Percentiles rank a stretch among this genome's conserved stretches.
Evolutionary conservation across 306 rosid species (phyloP).

Genomic region (Potentilla sterilis): DNA sequence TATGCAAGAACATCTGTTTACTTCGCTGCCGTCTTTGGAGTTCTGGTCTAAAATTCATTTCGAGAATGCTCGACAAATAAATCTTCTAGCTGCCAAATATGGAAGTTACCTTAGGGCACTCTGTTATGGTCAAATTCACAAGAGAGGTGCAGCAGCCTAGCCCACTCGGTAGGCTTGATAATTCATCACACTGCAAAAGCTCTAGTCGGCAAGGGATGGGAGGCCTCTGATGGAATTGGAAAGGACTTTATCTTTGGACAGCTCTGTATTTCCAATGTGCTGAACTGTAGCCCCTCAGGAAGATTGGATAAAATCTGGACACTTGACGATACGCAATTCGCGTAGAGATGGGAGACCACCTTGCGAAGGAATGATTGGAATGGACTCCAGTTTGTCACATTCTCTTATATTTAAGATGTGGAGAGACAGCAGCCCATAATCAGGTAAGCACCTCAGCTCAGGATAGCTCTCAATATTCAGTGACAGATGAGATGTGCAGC

Average conservation of each 20-base stretch:
- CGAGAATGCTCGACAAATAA: no score
- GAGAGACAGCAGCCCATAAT: no score
- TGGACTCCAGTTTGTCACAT: no score
- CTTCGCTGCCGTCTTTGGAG: no score
- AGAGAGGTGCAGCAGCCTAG: not conserved
- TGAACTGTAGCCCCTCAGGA: not conserved
- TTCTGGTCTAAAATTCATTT: no score
- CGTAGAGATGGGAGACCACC: not conserved
- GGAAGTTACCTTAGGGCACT: not conserved
- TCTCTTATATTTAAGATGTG: no score
- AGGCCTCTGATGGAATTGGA: not conserved
- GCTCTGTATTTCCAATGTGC: rapidly evolving
- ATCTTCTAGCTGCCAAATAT: no score
- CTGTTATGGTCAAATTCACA: not conserved
- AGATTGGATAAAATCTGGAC: not conserved
- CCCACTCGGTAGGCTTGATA: not conserved
- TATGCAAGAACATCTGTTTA: no score
- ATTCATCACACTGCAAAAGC: not conserved
- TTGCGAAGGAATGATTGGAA: no score
- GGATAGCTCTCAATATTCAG: not conserved
- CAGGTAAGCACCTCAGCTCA: not conserved
- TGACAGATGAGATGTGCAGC: not conserved
- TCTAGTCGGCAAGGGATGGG: not conserved
- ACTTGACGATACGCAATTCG: not conserved
- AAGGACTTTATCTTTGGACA: not conserved